phyloP scores from a whole-genome alignment of 495 filamentous ascomycete genomes.

The Parathielavia hyrcaniae region DNA sequence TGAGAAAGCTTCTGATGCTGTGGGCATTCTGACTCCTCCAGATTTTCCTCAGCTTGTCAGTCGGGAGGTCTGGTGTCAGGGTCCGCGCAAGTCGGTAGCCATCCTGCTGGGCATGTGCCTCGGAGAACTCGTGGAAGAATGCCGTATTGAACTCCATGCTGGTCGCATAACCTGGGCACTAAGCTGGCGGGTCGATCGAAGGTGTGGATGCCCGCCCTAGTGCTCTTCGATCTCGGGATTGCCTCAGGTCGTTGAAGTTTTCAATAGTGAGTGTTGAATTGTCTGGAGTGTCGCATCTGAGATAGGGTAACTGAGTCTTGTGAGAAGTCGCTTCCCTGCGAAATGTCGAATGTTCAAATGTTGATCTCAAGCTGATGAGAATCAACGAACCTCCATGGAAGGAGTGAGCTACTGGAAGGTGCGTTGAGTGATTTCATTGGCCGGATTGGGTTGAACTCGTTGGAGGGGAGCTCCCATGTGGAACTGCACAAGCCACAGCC shows the following conservation, averaged over 20 bases:
- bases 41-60: constrained; percentile 53
- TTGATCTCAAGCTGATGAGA: no score
- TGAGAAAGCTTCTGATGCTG: constrained; percentile 51
- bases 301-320: no score
- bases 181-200: background rate
- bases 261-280: no score
- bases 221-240: no score
- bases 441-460: background rate
- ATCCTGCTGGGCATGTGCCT: constrained; percentile 48
- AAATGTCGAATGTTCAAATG: no score
- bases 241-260: no score
- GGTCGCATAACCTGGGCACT: background rate
- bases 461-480: no score
- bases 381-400: no score
- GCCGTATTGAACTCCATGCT: constrained; percentile 50
- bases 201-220: background rate
- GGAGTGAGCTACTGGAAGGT: no score
- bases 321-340: no score
- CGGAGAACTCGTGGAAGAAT: constrained; percentile 49
- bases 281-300: no score
- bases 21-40: constrained; percentile 57
- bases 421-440: background rate
- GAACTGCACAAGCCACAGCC: background rate
- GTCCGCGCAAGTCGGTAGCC: constrained; percentile 64
- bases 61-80: constrained; percentile 58